phyloP scores from a whole-genome alignment of 1,284 basidiomycete species.

The Rhodotorula glutinis region DNA sequence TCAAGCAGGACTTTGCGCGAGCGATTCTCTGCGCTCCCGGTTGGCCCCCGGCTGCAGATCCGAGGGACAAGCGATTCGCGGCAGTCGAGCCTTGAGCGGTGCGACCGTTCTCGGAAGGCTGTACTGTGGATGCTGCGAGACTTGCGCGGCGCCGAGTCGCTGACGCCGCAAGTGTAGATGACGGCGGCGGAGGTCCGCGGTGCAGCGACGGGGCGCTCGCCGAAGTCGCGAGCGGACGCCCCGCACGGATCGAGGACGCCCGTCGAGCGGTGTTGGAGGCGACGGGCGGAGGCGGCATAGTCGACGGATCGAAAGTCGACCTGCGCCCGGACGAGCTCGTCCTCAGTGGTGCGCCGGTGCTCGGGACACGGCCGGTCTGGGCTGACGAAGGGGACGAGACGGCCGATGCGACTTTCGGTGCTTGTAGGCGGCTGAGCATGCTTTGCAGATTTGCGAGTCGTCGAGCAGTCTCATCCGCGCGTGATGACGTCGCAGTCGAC shows the following conservation, averaged over 20 bases:
- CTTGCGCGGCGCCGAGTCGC: neutral
- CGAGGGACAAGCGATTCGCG: neutral
- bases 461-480: slow-evolving; percentile 37
- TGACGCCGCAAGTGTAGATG: neutral
- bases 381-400: neutral
- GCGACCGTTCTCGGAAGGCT: no score
- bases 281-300: neutral
- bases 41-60: neutral
- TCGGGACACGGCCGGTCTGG: neutral
- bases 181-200: neutral
- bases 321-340: neutral
- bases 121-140: neutral
- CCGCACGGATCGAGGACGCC: neutral
- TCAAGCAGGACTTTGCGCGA: slow-evolving; percentile 7
- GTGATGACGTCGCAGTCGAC: slow-evolving; percentile 9
- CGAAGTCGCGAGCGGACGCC: neutral
- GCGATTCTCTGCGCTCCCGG: neutral
- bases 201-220: neutral
- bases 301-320: neutral
- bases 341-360: neutral
- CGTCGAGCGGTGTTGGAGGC: neutral
- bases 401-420: slow-evolving; percentile 8
- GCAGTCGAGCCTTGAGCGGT: no score
- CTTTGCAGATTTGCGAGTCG: slow-evolving; percentile 39
- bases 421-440: slow-evolving; percentile 39